Evolutionary conservation across 2,329 filamentous ascomycete genomes (phyloP), one percentile per base, ranked within the genome.

Genomic region (Aspergillus clavatus): DNA sequence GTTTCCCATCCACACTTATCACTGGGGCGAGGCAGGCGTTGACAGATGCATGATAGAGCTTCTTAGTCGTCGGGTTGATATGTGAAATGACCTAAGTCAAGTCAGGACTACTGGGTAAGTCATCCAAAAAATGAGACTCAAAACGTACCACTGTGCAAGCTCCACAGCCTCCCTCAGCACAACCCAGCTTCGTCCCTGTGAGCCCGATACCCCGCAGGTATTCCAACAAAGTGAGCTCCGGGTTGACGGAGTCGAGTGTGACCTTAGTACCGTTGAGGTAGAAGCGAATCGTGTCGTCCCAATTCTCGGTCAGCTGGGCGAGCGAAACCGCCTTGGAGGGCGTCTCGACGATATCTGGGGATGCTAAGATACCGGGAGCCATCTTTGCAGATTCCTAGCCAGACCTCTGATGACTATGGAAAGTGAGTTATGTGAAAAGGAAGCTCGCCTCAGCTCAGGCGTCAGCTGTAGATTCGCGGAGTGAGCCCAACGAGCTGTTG

Each of bases 1-100:
- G 93, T 67, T 98, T 98, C 36, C 93, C 93, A 66, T 97, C 93
- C 35, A 97, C 80, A 59, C 89, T 95, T 55, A 89, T 87, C 38
- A 98, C 77, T 5, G 93, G 93, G 8, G 93, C 91, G 42, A 98
- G 76, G 65, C 93, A 98, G 33, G 93, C 93, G 65, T 98, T 98
- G 48, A 97, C 88, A 43, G 88, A 94, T 46, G 93, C 93, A 74
- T 98, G 91, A 63, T 97, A 97, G 57, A 97, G 87, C 65, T 87
- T 80, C 60, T 87, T 87, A 5, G 90, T 96, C 3, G 89, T 95
- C 1, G 89, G 89, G 62, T 97, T 97, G 62, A 85, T 84, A 67
- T 97, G 90, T 51, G 89, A 95, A 31, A 98, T 79, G 23, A 98
- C 78, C 76, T 79, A 56, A 40, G 11, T 19, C 53, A 47, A 3